Evolutionary conservation across 2,329 filamentous ascomycete genomes (phyloP), one percentile per base, ranked within the genome.

Genomic region (Dothidotthia symphoricarpi): DNA sequence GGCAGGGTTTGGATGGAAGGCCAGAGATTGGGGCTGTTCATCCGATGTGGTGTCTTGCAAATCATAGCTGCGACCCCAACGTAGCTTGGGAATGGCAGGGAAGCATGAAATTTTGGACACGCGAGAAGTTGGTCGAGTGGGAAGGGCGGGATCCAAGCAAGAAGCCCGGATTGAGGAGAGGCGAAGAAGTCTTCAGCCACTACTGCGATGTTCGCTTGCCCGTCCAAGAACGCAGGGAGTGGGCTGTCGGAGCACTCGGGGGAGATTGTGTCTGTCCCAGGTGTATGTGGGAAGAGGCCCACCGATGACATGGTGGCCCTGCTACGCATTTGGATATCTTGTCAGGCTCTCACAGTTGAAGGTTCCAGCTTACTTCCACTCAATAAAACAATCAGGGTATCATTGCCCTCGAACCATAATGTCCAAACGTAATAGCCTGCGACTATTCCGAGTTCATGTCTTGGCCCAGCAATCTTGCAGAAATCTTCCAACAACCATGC

Each of bases 31-130:
- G 88, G 17, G 91, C 91, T 17, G 90, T 97, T 17, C 90, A 97
- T 69, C 89, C 91, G 2, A 81, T 95, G 53, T 98, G 93, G 89
- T 97, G 90, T 68, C 75, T 97, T 19, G 90, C 91, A 17, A 98
- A 98, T 59, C 93, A 98, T 64, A 88, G 89, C 64, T 98, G 93
- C 68, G 83, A 95, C 61, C 93, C 93, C 7, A 96, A 95, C 64
- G 89, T 97, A 26, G 80, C 80, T 3, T 98, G 93, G 93, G 87
- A 95, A 58, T 96, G 90, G 88, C 82, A 85, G 17, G 86, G 86
- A 1, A 77, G 77, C 35, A 90, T 93, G 77, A 77, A 80, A 24
- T 79, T 93, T 43, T 80, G 74, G 73, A 79, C 80, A 2, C 72
- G 82, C 6, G 72, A 81, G 45, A 69, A 75, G 47, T 71, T 80